Conservation (phyloP, 805 yeast species). For the Wickerhamomyces sydowiorum region DNA sequence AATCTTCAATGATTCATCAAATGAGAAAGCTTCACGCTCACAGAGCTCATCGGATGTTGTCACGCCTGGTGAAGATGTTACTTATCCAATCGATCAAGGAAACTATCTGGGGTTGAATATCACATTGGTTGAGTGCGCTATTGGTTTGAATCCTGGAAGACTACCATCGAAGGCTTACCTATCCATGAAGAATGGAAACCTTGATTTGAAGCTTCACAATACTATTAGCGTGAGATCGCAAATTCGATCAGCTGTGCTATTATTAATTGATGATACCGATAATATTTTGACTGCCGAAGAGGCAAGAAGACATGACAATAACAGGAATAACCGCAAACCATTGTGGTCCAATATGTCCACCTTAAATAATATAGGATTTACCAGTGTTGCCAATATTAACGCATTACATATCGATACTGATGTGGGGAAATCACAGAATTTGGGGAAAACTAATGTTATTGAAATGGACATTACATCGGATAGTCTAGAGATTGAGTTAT, state of each 20-base stretch:
- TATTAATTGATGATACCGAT: constrained; percentile 58
- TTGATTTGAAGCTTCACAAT: constrained; percentile 37
- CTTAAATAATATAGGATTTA: constrained; percentile 44
- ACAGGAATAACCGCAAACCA: constrained; percentile 10
- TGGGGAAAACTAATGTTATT: constrained; percentile 12
- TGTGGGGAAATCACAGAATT: constrained; percentile 2
- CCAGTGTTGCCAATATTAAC: constrained; percentile 42
- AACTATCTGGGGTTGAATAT: constrained; percentile 11
- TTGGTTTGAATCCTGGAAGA: constrained; percentile 62
- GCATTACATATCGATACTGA: constrained; percentile 29
- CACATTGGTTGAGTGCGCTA: constrained; percentile 41
- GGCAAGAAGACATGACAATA: constrained; percentile 17
- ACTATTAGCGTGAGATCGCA: constrained; percentile 36
- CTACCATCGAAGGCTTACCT: constrained; percentile 48
- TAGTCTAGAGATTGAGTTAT: constrained; percentile 44
- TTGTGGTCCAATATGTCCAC: constrained; percentile 37
- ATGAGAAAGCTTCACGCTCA: not conserved
- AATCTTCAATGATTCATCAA: constrained; percentile 28
- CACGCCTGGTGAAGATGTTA: not conserved
- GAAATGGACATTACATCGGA: constrained; percentile 46
- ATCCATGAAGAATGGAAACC: constrained; percentile 46
- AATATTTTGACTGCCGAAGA: constrained; percentile 29
- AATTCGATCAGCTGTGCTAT: constrained; percentile 41
- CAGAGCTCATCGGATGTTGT: not conserved
- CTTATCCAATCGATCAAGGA: constrained; percentile 1